A percentile compares a stretch with the other conserved stretches of the same genome.
These are phyloP conservation scores for Globisporangium camurandrum DNA, from an alignment of 352 stramenopile genomes.

Conservation along the genomic window DNA sequence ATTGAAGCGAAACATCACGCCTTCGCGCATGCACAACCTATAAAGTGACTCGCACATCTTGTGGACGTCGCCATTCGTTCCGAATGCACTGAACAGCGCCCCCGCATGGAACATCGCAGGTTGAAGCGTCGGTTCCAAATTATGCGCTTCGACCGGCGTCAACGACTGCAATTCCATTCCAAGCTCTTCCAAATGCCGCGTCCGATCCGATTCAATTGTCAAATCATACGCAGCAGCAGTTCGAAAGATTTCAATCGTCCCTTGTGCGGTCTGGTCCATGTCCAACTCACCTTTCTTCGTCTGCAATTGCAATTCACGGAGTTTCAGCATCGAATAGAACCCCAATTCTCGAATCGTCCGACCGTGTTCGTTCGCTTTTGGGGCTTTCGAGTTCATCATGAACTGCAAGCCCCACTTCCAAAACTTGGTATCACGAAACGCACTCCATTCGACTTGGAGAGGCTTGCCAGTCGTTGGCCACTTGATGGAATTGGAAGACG, in stretches of 20 bases:
- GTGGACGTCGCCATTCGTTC: conserved; percentile 82
- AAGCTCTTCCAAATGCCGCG: conserved; percentile 57
- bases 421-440: conserved; percentile 73
- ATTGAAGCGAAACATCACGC: conserved; percentile 86
- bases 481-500: conserved; percentile 18
- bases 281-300: conserved; percentile 73
- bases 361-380: conserved; percentile 63
- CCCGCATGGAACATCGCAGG: conserved; percentile 51
- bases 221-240: conserved; percentile 44
- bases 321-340: conserved; percentile 85
- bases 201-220: conserved; percentile 69
- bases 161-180: conserved; percentile 74
- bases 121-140: conserved; percentile 60
- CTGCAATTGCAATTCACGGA: conserved; percentile 65
- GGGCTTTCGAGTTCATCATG: conserved; percentile 76
- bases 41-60: conserved; percentile 85
- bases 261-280: conserved; percentile 84
- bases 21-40: conserved; percentile 66
- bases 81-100: conserved; percentile 71
- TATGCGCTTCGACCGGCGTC: conserved; percentile 37
- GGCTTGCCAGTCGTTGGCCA: conserved; percentile 47
- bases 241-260: conserved; percentile 77
- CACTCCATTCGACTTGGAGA: conserved; percentile 80
- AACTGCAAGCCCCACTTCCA: conserved; percentile 86
- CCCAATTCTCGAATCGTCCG: conserved; percentile 77